Evolutionary conservation across 805 yeast genomes (phyloP).

Genomic region (Lachancea nothofagi): DNA sequence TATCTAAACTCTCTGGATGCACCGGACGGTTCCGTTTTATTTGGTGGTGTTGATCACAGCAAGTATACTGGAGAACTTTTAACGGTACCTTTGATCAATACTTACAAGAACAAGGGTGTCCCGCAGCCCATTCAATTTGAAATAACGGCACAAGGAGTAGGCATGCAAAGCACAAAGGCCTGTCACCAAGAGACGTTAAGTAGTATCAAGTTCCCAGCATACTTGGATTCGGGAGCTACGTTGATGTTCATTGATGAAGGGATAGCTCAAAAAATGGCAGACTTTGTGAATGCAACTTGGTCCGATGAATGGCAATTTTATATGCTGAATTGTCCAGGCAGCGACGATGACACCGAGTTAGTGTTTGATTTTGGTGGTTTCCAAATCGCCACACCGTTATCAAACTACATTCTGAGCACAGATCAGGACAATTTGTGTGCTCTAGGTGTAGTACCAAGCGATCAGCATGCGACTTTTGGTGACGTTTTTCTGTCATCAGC

Average conservation of each 20-base stretch:
- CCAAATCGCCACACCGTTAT: slow-evolving; percentile 43
- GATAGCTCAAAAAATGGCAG: slow-evolving; percentile 30
- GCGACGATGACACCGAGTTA: slow-evolving; percentile 21
- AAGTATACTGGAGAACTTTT: slow-evolving; percentile 46
- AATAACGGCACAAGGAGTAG: slow-evolving; percentile 42
- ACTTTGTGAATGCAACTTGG: slow-evolving; percentile 34
- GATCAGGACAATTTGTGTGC: slow-evolving; percentile 32
- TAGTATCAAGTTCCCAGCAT: slow-evolving; percentile 32
- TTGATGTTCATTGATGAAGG: slow-evolving; percentile 40
- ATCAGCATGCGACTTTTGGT: slow-evolving; percentile 44
- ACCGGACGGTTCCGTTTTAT: slow-evolving; percentile 45
- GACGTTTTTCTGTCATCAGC: slow-evolving; percentile 52
- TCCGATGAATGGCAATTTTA: slow-evolving; percentile 36
- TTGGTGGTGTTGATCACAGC: slow-evolving; percentile 58
- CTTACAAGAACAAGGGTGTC: slow-evolving; percentile 22
- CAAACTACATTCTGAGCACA: slow-evolving; percentile 25
- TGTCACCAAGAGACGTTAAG: slow-evolving; percentile 20
- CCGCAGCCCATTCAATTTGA: slow-evolving; percentile 39
- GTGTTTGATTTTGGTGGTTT: slow-evolving; percentile 49
- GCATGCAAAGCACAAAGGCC: slow-evolving; percentile 19
- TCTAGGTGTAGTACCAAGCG: slow-evolving; percentile 34
- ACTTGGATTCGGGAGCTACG: slow-evolving; percentile 58
- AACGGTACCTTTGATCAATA: slow-evolving; percentile 46
- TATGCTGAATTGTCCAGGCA: slow-evolving; percentile 37
- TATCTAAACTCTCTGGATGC: slow-evolving; percentile 41